Evolutionary conservation across 805 yeast genomes (phyloP).

Genomic region (Starmerella floris): DNA sequence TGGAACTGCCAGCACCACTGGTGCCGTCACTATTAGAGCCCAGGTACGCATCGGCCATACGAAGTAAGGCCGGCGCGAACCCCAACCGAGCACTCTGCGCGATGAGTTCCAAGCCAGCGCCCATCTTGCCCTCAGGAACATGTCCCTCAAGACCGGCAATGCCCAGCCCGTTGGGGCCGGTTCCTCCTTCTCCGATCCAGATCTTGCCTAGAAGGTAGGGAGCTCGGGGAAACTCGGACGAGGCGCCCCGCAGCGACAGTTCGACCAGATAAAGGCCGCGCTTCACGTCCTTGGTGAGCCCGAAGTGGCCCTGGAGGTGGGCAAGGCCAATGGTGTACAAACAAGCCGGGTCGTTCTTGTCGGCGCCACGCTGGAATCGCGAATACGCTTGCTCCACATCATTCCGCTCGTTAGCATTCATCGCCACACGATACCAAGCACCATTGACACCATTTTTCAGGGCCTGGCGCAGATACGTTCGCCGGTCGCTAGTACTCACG

Average conservation of each 20-base stretch:
- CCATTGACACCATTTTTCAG: constrained; percentile 26
- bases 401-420: constrained; percentile 25
- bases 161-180: constrained; percentile 8
- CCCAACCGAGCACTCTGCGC: constrained; percentile 30
- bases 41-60: constrained; percentile 30
- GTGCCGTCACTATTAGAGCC: constrained; percentile 7
- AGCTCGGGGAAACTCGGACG: constrained; percentile 31
- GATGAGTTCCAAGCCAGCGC: constrained; percentile 24
- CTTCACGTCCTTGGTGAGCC: constrained; percentile 18
- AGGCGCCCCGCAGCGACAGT: constrained; percentile 24
- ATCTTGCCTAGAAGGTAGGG: constrained; percentile 29
- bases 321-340: constrained; percentile 29
- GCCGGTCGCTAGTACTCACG: constrained; percentile 1
- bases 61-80: constrained; percentile 27
- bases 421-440: constrained; percentile 29
- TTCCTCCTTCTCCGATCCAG: constrained; percentile 29
- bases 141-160: background rate
- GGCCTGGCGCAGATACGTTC: constrained; percentile 20
- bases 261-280: constrained; percentile 22
- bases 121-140: constrained; percentile 1
- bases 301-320: constrained; percentile 21
- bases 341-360: constrained; percentile 29
- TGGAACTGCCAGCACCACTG: background rate
- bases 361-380: constrained; percentile 28
- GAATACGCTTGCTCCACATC: constrained; percentile 24